Evolutionary conservation across 371 early-diverging fungal genomes (phyloP).

Genomic region (Rhizomucor miehei): DNA sequence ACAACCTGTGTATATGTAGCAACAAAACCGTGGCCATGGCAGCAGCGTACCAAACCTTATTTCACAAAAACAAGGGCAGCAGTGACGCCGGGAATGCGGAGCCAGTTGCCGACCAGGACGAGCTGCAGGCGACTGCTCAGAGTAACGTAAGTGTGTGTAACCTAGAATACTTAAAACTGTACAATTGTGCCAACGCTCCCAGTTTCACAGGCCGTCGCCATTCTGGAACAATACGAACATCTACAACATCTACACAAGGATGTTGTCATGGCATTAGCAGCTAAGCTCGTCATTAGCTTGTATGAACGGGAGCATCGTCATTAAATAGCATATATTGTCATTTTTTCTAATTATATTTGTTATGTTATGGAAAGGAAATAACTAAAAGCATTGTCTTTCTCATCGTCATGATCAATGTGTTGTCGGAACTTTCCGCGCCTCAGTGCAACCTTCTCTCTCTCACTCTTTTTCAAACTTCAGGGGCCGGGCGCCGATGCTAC

Average conservation of each 20-base stretch:
- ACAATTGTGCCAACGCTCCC: not conserved
- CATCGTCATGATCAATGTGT: no score
- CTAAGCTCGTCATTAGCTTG: constrained; percentile 31
- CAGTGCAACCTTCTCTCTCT: no score
- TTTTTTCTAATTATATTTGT: no score
- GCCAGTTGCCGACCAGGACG: no score
- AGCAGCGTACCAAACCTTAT: constrained; percentile 45
- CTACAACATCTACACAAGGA: constrained; percentile 29
- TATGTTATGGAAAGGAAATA: no score
- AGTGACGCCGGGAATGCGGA: no score
- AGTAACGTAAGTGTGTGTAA: constrained; percentile 12
- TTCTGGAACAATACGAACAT: constrained; percentile 4
- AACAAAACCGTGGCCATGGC: constrained; percentile 51
- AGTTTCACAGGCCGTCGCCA: not conserved
- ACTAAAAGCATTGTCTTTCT: no score
- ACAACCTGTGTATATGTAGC: constrained; percentile 17
- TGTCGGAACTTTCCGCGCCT: no score
- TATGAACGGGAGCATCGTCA: constrained; percentile 40
- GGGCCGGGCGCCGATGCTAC: no score
- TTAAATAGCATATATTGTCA: no score
- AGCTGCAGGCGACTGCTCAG: constrained; percentile 15
- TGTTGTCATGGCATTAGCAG: constrained; percentile 26
- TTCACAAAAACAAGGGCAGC: constrained; percentile 15
- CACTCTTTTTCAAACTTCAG: no score
- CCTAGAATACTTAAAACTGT: no score